Evolutionary conservation across 1,284 basidiomycete genomes (phyloP).

Genomic region (Irpex sp.): DNA sequence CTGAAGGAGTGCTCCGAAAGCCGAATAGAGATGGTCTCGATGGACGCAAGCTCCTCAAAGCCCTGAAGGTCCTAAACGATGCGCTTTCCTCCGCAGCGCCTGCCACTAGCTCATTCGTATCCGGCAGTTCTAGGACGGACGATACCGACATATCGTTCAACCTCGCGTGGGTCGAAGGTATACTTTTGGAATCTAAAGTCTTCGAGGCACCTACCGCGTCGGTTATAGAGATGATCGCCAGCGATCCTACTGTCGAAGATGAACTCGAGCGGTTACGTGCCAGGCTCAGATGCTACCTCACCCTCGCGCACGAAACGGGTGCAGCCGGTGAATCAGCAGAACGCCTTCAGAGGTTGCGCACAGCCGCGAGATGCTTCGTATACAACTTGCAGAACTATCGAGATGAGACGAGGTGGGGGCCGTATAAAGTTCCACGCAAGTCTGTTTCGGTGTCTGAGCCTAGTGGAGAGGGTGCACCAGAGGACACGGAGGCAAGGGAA

Average conservation of each 20-base stretch:
- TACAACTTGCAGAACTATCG: conserved; percentile 63
- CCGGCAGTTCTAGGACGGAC: conserved; percentile 16
- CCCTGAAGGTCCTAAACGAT: conserved; percentile 40
- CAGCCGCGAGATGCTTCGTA: conserved; percentile 48
- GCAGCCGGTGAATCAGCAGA: conserved; percentile 22
- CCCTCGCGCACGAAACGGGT: conserved; percentile 34
- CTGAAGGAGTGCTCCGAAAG: conserved; percentile 22
- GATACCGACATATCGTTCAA: conserved; percentile 12
- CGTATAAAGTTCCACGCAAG: conserved; percentile 32
- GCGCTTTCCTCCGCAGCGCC: conserved; percentile 38
- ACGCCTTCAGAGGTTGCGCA: conserved; percentile 35
- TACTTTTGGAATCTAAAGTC: conserved; percentile 18
- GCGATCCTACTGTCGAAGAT: neutral
- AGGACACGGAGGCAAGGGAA: conserved; percentile 6
- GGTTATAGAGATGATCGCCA: neutral
- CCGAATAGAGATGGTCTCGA: conserved; percentile 11
- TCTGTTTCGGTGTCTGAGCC: conserved; percentile 11
- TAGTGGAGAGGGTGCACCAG: neutral
- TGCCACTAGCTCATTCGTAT: conserved; percentile 5
- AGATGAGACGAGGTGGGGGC: conserved; percentile 50
- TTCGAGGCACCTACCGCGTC: conserved; percentile 19
- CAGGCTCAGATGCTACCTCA: conserved; percentile 38
- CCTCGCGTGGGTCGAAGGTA: conserved; percentile 11
- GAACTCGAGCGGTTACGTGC: conserved; percentile 18
- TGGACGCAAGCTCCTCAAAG: conserved; percentile 30